Conservation (phyloP, 2,329 filamentous ascomycete species). For the Westerdykella ornata region DNA sequence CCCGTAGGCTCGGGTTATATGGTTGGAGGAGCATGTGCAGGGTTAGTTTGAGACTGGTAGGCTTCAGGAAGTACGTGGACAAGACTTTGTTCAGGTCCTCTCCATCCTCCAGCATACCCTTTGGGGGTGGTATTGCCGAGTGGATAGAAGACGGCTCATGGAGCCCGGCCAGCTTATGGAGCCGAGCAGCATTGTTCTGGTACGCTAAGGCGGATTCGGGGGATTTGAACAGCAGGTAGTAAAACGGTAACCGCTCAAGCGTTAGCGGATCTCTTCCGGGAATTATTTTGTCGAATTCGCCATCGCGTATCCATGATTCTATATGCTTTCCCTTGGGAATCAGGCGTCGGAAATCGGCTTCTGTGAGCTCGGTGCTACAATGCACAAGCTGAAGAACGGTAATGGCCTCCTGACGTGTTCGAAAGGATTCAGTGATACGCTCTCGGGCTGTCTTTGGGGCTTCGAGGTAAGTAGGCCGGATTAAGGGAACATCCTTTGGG, state of each 20-base stretch:
- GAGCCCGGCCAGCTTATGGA: slow-evolving; percentile 46
- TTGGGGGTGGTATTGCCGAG: slow-evolving; percentile 40
- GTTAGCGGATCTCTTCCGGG: slow-evolving; percentile 59
- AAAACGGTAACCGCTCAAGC: slow-evolving; percentile 57
- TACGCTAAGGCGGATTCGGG: slow-evolving; percentile 56
- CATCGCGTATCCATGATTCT: slow-evolving; percentile 55
- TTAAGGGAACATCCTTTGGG: slow-evolving; percentile 10
- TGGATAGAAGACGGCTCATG: slow-evolving; percentile 40
- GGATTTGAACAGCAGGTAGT: slow-evolving; percentile 63
- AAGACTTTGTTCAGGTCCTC: slow-evolving; percentile 42
- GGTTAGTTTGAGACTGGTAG: slow-evolving; percentile 15
- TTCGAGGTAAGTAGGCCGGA: slow-evolving; percentile 7
- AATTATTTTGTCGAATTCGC: slow-evolving; percentile 56
- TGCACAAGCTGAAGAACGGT: slow-evolving; percentile 52
- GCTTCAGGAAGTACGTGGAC: slow-evolving; percentile 45
- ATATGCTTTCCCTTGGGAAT: slow-evolving; percentile 57
- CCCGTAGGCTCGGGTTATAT: slow-evolving; percentile 39
- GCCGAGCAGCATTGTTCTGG: slow-evolving; percentile 47
- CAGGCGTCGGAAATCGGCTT: slow-evolving; percentile 65
- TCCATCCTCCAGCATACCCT: slow-evolving; percentile 41
- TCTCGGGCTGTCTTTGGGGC: slow-evolving; percentile 10
- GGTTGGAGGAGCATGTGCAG: slow-evolving; percentile 30
- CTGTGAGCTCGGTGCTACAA: slow-evolving; percentile 46
- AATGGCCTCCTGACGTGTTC: slow-evolving; percentile 22
- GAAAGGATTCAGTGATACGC: slow-evolving; percentile 18